Evolutionary conservation across 1,139 yeast species (phyloP), one percentile per base, ranked within the genome.

Genomic region (Protomyces lactucae-debilis): DNA sequence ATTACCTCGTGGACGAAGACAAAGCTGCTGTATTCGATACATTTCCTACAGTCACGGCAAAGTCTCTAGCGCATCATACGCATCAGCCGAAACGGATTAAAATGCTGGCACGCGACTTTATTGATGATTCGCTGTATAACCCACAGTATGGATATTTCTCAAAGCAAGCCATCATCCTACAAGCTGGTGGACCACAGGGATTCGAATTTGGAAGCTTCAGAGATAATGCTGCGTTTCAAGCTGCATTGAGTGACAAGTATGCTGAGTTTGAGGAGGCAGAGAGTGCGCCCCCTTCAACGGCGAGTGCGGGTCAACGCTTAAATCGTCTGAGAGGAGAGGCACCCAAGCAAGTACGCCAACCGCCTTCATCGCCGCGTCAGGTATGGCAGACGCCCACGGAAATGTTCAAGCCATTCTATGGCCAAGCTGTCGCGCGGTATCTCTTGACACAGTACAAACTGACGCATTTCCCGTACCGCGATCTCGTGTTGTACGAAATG

Each of bases 341-440:
- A 43, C 43, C 14, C 14, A n/a, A 12, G 43, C 43, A 12, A 5
- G 59, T 51, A 23, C 65, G 68, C 18, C 54, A 64, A 8, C 66
- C 61, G 43, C 52, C 63, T 57, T 6, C 67, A 69, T 54, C 61
- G 46, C 60, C 77, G 4, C 75, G 86, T 25, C 96, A 89, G 73
- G 76, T 88, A 56, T 89, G 96, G 96, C 96, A 89, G 72, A 89
- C 96, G 0, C 96, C 96, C 0, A 87, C 95, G 0, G 96, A 89
- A 73, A 77, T 90, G 57, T 89, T 89, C 75, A 74, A 75, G 51
- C 96, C 97, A 0, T 85, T 79, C 71, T 89, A 89, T 71, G 96
- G 96, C 6, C 89, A 88, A 72, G 91, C 95, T 0, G 76, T 89
- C 66, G 96, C 96, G 0, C 76, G 91, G 61, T 86, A 88, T 71